phyloP scores from a whole-genome alignment of 2,329 filamentous ascomycete species.

The Verticillium nonalfalfae region DNA sequence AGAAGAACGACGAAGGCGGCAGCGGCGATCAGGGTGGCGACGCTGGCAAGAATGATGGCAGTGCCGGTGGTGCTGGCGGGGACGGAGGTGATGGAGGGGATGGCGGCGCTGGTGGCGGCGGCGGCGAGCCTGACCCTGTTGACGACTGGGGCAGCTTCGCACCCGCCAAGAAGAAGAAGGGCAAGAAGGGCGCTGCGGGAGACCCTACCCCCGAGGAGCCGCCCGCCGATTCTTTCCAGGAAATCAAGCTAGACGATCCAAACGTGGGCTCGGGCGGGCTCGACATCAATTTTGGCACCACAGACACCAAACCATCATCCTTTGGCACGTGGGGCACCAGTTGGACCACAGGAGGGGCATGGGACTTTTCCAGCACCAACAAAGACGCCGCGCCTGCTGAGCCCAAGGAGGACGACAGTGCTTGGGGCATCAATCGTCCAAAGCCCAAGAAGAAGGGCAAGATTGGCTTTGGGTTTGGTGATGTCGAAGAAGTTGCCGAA shows the following conservation, averaged over 20 bases:
- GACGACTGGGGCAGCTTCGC: slow-evolving; percentile 46
- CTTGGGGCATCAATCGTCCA: slow-evolving; percentile 39
- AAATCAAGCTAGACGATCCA: slow-evolving; percentile 59
- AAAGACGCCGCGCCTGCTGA: slow-evolving; percentile 25
- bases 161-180: slow-evolving; percentile 49
- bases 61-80: slow-evolving; percentile 6
- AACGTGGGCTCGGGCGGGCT: slow-evolving; percentile 38
- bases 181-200: slow-evolving; percentile 34
- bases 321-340: slow-evolving; percentile 56
- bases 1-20: slow-evolving; percentile 25
- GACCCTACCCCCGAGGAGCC: slow-evolving; percentile 24
- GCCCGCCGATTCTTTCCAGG: slow-evolving; percentile 46
- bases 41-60: slow-evolving; percentile 4
- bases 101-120: slow-evolving; percentile 19
- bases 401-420: slow-evolving; percentile 33
- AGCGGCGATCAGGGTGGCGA: slow-evolving; percentile 20
- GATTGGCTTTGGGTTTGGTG: slow-evolving; percentile 38
- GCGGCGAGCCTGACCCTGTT: slow-evolving; percentile 34
- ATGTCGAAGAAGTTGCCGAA: slow-evolving; percentile 26
- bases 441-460: slow-evolving; percentile 49
- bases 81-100: slow-evolving; percentile 24
- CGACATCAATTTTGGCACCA: slow-evolving; percentile 47
- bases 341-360: slow-evolving; percentile 47
- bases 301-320: slow-evolving; percentile 29
- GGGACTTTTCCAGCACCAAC: slow-evolving; percentile 33